phyloP scores from a whole-genome alignment of 2,329 filamentous ascomycete species.

The Fusarium tjaetaba region DNA sequence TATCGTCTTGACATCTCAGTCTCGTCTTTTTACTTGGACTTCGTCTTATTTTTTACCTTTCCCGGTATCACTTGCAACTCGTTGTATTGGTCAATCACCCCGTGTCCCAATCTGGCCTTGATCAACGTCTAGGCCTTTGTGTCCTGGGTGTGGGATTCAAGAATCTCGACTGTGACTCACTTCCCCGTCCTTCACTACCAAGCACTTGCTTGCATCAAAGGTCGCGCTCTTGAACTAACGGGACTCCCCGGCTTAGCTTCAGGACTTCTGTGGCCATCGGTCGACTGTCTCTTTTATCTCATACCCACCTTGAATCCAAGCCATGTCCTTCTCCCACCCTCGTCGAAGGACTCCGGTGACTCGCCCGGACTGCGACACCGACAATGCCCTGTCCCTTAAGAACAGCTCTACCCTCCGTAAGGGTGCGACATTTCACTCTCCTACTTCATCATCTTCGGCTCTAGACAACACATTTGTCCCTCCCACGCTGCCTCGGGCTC shows the following conservation, averaged over 20 bases:
- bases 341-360: slow-evolving; percentile 58
- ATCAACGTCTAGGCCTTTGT: slow-evolving; percentile 37
- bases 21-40: slow-evolving; percentile 11
- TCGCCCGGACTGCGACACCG: slow-evolving; percentile 48
- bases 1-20: slow-evolving; percentile 24
- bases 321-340: slow-evolving; percentile 61
- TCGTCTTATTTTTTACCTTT: slow-evolving; percentile 11
- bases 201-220: slow-evolving; percentile 40
- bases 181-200: slow-evolving; percentile 39
- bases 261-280: slow-evolving; percentile 48
- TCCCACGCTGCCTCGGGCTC: slow-evolving; percentile 70
- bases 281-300: slow-evolving; percentile 39
- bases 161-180: slow-evolving; percentile 49
- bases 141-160: slow-evolving; percentile 42
- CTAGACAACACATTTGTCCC: slow-evolving; percentile 58
- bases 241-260: slow-evolving; percentile 44
- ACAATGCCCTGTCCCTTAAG: slow-evolving; percentile 49
- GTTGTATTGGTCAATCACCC: slow-evolving; percentile 36
- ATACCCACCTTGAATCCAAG: slow-evolving; percentile 51
- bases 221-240: slow-evolving; percentile 45
- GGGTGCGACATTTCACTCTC: slow-evolving; percentile 74
- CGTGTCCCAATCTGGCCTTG: slow-evolving; percentile 31
- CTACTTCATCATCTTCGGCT: slow-evolving; percentile 53
- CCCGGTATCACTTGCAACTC: slow-evolving; percentile 17
- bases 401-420: slow-evolving; percentile 67